Base-by-base conservation (phyloP, 148 eudicot species). In the Rhododendron kiyosumense region DNA sequence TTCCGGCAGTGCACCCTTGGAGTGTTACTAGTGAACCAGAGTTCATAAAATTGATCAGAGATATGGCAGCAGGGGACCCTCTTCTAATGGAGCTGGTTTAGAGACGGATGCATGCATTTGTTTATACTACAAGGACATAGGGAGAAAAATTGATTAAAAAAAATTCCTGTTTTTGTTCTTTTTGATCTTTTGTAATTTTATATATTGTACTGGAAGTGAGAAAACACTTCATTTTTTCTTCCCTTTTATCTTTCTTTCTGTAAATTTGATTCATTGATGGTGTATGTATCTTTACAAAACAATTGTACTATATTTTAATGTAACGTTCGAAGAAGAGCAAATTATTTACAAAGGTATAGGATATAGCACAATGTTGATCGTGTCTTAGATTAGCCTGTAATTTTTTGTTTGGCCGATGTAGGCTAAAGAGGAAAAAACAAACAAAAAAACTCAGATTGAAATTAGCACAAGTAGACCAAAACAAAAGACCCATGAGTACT, bases 21-120 rank as follows among this genome's bases (percentile, higher is more conserved):
- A 92, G 87, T 57, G 97, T 95, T 41, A 85, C 93, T 51, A 95
- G 90, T 84, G 98, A 95, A 91, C 94, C 94, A 85, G 98, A 95
- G 63, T 95, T 95, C 78, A 94, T 95, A 80, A 93, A 92, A 89
- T 93, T 95, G 36, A 85, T 94, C 28, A 91, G 98, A 87, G 83
- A 93, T 63, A 95, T 95, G 98, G 98, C 98, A 6, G 92, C 88
- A 5, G 98, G 98, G 17, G 97, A 95, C 85, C 98, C 98, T 84
- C 92, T 95, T 59, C 89, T 95, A 74, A 86, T 95, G 96, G 98
- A 95, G 85, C 87, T 95, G 88, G 96, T 95, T 63, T 95, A 91
- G 92, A 73, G 81, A 9, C 30, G 20, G 18, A 82, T 36, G 36
- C 26, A 81, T 34, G 59, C 22, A 54, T 15, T 57, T 75, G 79